These are phyloP conservation scores for Artomyces pyxidatus DNA, from an alignment of 768 basidiomycete genomes.

Conservation along the genomic window DNA sequence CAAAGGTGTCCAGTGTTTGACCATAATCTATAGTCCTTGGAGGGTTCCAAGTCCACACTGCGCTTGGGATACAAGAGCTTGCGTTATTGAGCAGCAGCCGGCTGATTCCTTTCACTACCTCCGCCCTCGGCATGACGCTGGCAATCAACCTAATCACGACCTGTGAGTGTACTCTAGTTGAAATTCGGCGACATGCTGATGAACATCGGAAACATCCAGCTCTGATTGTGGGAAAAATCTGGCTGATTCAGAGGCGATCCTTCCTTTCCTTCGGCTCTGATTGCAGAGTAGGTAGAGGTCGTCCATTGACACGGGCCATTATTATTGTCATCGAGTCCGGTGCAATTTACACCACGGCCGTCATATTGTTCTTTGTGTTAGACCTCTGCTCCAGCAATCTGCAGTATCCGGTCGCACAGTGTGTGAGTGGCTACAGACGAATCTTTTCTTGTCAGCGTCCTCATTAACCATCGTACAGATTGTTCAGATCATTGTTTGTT, in stretches of 20 bases:
- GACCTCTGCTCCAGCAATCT: slow-evolving; percentile 19
- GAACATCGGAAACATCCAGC: no score
- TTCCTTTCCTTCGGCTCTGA: not conserved
- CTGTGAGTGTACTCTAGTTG: no score
- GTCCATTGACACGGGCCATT: slow-evolving; percentile 17
- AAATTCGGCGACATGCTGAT: no score
- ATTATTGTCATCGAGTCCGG: slow-evolving; percentile 25
- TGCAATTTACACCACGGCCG: slow-evolving; percentile 19
- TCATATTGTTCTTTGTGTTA: slow-evolving; percentile 17
- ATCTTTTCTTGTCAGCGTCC: not conserved
- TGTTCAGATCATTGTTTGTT: slow-evolving; percentile 6
- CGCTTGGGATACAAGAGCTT: not conserved
- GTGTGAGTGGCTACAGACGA: slow-evolving; percentile 16
- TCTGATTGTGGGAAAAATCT: not conserved
- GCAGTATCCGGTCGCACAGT: slow-evolving; percentile 18
- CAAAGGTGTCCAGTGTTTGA: slow-evolving; percentile 4
- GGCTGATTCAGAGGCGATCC: not conserved
- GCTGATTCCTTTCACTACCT: not conserved
- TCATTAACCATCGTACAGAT: not conserved
- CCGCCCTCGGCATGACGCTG: not conserved
- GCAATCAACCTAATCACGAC: not conserved
- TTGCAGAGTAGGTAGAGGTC: not conserved
- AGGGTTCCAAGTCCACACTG: slow-evolving; percentile 8
- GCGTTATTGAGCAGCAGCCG: not conserved
- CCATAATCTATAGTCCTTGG: slow-evolving; percentile 4